A percentile compares a stretch with the other conserved stretches of the same genome.
These are phyloP conservation scores for Metarhizium humberi DNA, from an alignment of 2,329 filamentous ascomycete genomes.

Conservation along the genomic window DNA sequence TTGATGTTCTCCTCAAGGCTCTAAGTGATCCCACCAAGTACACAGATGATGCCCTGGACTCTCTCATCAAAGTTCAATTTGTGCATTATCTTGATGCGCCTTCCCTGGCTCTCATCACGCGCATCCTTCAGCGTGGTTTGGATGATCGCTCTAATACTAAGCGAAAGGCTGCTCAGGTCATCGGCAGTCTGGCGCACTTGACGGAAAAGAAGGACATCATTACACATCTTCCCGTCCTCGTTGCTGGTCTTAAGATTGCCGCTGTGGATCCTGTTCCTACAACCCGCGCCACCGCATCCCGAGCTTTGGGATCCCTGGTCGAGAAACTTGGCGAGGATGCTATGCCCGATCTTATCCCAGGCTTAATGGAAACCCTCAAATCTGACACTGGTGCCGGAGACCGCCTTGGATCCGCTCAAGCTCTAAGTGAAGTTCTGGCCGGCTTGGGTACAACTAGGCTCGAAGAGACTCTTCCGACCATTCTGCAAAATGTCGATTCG, in stretches of 20 bases:
- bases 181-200: slow-evolving; percentile 92
- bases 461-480: slow-evolving; percentile 92
- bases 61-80: slow-evolving; percentile 96
- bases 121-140: slow-evolving; percentile 88
- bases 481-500: slow-evolving; percentile 91
- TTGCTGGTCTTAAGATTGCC: slow-evolving; percentile 80
- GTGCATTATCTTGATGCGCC: slow-evolving; percentile 97
- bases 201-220: slow-evolving; percentile 93
- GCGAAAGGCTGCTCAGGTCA: slow-evolving; percentile 92
- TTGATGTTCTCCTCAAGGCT: slow-evolving; percentile 86
- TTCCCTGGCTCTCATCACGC: slow-evolving; percentile 86
- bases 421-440: slow-evolving; percentile 90
- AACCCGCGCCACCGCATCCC: slow-evolving; percentile 90
- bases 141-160: slow-evolving; percentile 90
- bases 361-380: slow-evolving; percentile 94
- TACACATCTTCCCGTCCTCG: slow-evolving; percentile 81
- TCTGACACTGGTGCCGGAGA: slow-evolving; percentile 95
- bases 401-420: slow-evolving; percentile 89
- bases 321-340: slow-evolving; percentile 97
- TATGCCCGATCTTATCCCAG: slow-evolving; percentile 91
- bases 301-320: slow-evolving; percentile 89
- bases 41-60: slow-evolving; percentile 87
- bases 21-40: slow-evolving; percentile 96
- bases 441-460: slow-evolving; percentile 85
- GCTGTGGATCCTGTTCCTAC: slow-evolving; percentile 94